Percentiles rank a stretch among this genome's conserved stretches.
These are phyloP conservation scores for Pontederia paniculata DNA, from an alignment of 176 grass and related monocot species.

Conservation along the genomic window DNA sequence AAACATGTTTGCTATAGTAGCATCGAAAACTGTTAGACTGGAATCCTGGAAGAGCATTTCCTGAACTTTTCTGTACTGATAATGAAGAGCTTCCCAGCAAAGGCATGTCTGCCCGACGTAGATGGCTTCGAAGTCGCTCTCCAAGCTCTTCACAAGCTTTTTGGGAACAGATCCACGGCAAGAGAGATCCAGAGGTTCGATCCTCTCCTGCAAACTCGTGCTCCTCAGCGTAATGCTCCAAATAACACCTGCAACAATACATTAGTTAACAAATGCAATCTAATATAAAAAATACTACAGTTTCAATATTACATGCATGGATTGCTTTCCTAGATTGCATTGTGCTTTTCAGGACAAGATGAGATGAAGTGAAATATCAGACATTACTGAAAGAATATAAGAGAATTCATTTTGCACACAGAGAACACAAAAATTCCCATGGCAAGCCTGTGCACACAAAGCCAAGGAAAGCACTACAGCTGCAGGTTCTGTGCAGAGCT, in stretches of 20 bases:
- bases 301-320: neutral
- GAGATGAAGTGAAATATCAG: no score
- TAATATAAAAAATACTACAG: neutral
- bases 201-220: neutral
- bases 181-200: neutral
- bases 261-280: neutral
- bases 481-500: no score
- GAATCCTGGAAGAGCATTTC: neutral
- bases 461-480: no score
- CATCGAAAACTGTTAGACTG: neutral
- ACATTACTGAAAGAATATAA: no score
- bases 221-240: neutral
- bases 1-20: neutral
- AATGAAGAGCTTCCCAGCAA: slow-evolving; percentile 10
- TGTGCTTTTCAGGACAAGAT: no score
- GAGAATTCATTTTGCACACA: no score
- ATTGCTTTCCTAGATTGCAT: neutral
- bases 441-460: no score
- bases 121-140: slow-evolving; percentile 8
- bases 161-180: neutral
- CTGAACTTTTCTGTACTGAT: slow-evolving; percentile 11
- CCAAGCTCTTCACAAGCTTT: slow-evolving; percentile 4
- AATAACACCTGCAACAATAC: slow-evolving; percentile 3
- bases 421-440: no score
- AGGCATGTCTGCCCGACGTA: slow-evolving; percentile 13